These are phyloP conservation scores for Nitzschia sp. DNA, from an alignment of 108 stramenopile species.

Conservation along the genomic window DNA sequence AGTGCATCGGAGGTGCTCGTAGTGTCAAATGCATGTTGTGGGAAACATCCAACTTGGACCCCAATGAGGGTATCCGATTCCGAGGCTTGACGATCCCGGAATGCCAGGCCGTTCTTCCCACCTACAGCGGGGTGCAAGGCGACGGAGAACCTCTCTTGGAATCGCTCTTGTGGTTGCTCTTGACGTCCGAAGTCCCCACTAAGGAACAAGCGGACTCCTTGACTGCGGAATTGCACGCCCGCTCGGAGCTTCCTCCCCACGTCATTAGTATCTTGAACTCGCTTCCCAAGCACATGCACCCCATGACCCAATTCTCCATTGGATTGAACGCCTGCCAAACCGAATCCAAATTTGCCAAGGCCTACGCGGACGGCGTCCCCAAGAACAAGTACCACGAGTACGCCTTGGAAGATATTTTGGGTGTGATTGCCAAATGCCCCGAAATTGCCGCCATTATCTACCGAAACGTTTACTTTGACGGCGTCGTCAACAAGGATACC, in stretches of 20 bases:
- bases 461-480: conserved; percentile 96
- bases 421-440: conserved; percentile 94
- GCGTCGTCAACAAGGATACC: conserved; percentile 86
- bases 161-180: conserved; percentile 94
- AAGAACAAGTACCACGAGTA: conserved; percentile 94
- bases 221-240: conserved; percentile 91
- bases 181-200: conserved; percentile 97
- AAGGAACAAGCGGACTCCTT: conserved; percentile 95
- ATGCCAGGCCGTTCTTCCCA: conserved; percentile 95
- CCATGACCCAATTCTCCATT: conserved; percentile 98
- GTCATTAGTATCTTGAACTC: conserved; percentile 90
- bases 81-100: conserved; percentile 98
- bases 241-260: conserved; percentile 89
- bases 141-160: conserved; percentile 97
- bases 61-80: conserved; percentile 99
- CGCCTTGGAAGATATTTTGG: conserved; percentile 94
- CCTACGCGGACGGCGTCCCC: conserved; percentile 88
- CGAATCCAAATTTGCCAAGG: conserved; percentile 93
- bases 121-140: conserved; percentile 86
- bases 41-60: conserved; percentile 98
- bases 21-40: conserved; percentile 99
- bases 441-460: conserved; percentile 98
- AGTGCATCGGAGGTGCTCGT: conserved; percentile 97
- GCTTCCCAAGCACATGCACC: conserved; percentile 98
- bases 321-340: conserved; percentile 93